phyloP scores from a whole-genome alignment of 75 land plant genomes.

The Cryptomeria japonica region DNA sequence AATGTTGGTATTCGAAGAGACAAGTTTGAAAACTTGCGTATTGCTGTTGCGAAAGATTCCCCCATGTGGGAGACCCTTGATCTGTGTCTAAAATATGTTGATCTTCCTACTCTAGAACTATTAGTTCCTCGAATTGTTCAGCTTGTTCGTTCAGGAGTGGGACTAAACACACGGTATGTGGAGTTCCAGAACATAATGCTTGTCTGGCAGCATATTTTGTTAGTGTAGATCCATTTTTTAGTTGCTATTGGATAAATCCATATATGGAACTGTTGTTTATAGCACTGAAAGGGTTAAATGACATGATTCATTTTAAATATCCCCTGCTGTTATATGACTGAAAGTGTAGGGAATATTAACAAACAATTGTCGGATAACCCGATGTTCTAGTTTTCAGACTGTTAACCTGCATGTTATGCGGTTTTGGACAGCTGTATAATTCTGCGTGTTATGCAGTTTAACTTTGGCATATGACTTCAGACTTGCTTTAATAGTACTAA shows the following conservation, averaged over 20 bases:
- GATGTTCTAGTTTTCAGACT: no score
- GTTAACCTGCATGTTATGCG: no score
- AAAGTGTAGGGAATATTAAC: no score
- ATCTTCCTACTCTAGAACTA: slow-evolving; percentile 53
- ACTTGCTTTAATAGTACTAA: no score
- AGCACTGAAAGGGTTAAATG: not conserved
- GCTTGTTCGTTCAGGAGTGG: slow-evolving; percentile 94
- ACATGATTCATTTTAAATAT: no score
- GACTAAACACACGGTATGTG: slow-evolving; percentile 87
- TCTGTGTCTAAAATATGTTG: slow-evolving; percentile 72
- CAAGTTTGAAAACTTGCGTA: slow-evolving; percentile 87
- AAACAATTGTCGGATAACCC: no score
- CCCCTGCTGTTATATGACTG: no score
- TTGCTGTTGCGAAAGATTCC: slow-evolving; percentile 95
- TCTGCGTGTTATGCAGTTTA: no score
- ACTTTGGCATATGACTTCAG: no score
- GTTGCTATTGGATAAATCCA: not conserved
- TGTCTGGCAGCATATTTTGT: not conserved
- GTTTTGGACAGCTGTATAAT: no score
- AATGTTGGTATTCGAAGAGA: slow-evolving; percentile 88
- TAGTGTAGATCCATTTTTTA: not conserved
- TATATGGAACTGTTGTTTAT: not conserved
- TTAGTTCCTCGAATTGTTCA: slow-evolving; percentile 93
- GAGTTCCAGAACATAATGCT: not conserved
- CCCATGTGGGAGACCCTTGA: slow-evolving; percentile 99